Evolutionary conservation across 2,329 filamentous ascomycete genomes (phyloP), one percentile per base, ranked within the genome.

Genomic region (Aspergillus fischeri): DNA sequence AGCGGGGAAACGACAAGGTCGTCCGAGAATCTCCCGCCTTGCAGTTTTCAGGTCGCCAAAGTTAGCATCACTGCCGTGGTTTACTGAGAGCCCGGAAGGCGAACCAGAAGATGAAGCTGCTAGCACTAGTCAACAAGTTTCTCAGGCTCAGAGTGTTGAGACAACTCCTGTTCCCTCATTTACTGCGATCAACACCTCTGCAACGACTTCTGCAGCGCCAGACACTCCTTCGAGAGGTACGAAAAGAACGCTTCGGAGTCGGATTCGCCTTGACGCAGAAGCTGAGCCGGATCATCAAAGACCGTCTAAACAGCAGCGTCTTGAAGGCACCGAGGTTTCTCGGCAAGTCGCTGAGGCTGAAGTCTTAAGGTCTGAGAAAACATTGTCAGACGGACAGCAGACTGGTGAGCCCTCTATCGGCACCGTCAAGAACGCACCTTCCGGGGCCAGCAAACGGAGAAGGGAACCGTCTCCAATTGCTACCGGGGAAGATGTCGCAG

Each of bases 31-130:
- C 52, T 75, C 74, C 47, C 69, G 72, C n/a, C 65, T 78, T 51
- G 74, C 72, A 3, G 65, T 77, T 4, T 75, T 77, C 57, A 77
- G 72, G 61, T 72, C 70, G 0, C 53, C 68, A 6, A 68, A 65
- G 27, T 49, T 77, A 25, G 51, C 56, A 27, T 61, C 68, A 17
- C 52, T 79, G 10, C 65, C 70, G 10, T 77, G 74, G 74, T 77
- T 77, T 49, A 42, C 60, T 10, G 53, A 64, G 24, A 61, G 63
- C n/a, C 35, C 55, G 10, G n/a, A 28, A 20, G 29, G 24, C 10
- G 54, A 49, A 35, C 17, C 17, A 2, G 11, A 55, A 4, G 49
- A 58, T 20, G 56, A 61, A 10, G 21, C 44, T 47, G 10, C 24
- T 54, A 58, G 3, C 54, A 60, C 14, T 45, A 52, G 32, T 5